Conservation (phyloP, 768 basidiomycete genomes). For the Podaxis mareebaensis region DNA sequence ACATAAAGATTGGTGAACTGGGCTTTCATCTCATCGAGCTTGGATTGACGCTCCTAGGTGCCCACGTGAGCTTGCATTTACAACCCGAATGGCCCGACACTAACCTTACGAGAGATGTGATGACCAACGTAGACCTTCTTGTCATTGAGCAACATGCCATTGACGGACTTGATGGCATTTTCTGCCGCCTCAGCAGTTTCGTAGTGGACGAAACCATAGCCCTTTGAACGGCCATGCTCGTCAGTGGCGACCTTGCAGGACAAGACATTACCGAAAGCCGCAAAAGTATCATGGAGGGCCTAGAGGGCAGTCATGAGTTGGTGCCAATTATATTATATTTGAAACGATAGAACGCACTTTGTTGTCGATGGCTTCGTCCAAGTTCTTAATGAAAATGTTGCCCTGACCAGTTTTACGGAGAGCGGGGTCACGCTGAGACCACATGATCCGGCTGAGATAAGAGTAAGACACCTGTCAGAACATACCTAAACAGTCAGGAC, state of each 20-base stretch:
- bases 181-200: conserved; percentile 97
- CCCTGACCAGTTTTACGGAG: conserved; percentile 99
- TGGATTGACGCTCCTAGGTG: conserved; percentile 91
- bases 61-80: not conserved
- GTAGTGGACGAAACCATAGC: conserved; percentile 99
- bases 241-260: conserved; percentile 99
- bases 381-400: conserved; percentile 99
- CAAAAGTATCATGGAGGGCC: conserved; percentile 99
- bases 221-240: conserved; percentile 92
- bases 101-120: conserved; percentile 93
- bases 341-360: conserved; percentile 52
- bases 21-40: conserved; percentile 95
- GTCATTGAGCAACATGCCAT: conserved; percentile 99
- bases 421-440: conserved; percentile 99
- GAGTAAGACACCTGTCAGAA: conserved; percentile 17
- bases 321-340: not conserved
- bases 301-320: conserved; percentile 26
- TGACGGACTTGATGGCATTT: conserved; percentile 95
- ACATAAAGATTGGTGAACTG: conserved; percentile 98
- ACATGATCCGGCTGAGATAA: conserved; percentile 91
- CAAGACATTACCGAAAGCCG: conserved; percentile 96
- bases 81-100: conserved; percentile 19
- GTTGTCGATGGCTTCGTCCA: conserved; percentile 97
- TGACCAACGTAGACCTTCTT: conserved; percentile 99
- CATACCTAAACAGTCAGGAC: conserved; percentile 16